Base-by-base conservation (phyloP, 139 green algal genomes). In the Tetraselmis chui region DNA sequence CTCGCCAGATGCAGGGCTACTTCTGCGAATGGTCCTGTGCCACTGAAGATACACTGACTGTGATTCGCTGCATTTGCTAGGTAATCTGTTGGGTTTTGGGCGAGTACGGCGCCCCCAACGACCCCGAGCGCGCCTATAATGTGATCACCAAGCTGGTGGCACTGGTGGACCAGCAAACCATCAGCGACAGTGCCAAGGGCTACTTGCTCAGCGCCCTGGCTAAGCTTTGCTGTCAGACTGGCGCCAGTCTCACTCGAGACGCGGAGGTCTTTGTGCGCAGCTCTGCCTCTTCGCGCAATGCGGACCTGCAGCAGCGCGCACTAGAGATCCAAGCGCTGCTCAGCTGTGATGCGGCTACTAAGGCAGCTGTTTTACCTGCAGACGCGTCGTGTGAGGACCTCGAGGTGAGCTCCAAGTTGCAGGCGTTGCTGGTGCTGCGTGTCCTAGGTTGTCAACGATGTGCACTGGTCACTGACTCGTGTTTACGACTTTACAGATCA, bases 41-140 rank as follows among this genome's bases (percentile, higher is more conserved):
- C n/a, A n/a, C n/a, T n/a, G n/a, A n/a, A n/a, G n/a, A n/a, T n/a
- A n/a, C n/a, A n/a, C n/a, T n/a, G n/a, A n/a, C n/a, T n/a, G n/a
- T n/a, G n/a, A n/a, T n/a, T n/a, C n/a, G n/a, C n/a, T n/a, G n/a
- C n/a, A n/a, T n/a, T n/a, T n/a, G n/a, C n/a, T n/a, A 94, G 88
- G 92, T 96, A 26, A 91, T 94, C 30, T 92, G 89, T 78, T 98
- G 94, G 95, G 94, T 98, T 77, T 83, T 98, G 78, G 96, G 96
- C 31, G 95, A 98, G 89, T 99, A 97, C 83, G 95, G 95, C 11
- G 67, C 79, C 5, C 80, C 92, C 28, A n/a, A 86, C 86, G 78
- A 58, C 32, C 1, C 32, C 31, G 23, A 22, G 23, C 86, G 80
- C 25, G 59, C 85, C 1, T 82, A 85, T 23, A 82, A 86, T 24